Conservation (phyloP, 805 yeast genomes). For the Teunomyces pallodes region DNA sequence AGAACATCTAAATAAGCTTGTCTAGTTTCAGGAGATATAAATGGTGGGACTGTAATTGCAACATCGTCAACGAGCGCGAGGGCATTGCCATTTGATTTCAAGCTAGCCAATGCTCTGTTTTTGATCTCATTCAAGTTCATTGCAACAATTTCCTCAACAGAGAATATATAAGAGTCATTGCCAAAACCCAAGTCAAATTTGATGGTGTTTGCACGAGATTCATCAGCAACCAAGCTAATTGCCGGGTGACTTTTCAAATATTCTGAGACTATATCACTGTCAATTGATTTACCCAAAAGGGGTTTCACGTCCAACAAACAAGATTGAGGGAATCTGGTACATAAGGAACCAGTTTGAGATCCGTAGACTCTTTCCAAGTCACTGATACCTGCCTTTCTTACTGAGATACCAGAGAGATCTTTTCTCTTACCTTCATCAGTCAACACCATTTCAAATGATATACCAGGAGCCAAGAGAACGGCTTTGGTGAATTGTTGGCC, state of each 20-base stretch:
- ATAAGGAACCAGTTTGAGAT: constrained; percentile 63
- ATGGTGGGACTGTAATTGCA: constrained; percentile 77
- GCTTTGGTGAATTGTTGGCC: constrained; percentile 90
- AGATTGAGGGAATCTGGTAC: constrained; percentile 69
- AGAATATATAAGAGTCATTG: constrained; percentile 29
- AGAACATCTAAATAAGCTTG: constrained; percentile 71
- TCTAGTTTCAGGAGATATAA: constrained; percentile 62
- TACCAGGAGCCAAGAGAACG: constrained; percentile 84
- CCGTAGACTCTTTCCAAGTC: constrained; percentile 73
- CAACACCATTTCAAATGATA: constrained; percentile 81
- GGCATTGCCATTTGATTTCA: constrained; percentile 42
- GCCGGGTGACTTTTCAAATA: constrained; percentile 63
- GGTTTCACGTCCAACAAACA: constrained; percentile 69
- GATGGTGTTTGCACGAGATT: constrained; percentile 46
- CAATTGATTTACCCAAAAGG: constrained; percentile 62
- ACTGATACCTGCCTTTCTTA: constrained; percentile 38
- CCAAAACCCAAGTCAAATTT: constrained; percentile 49
- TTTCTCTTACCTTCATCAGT: constrained; percentile 92
- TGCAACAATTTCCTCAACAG: constrained; percentile 78
- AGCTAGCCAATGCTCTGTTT: constrained; percentile 58
- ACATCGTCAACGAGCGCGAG: constrained; percentile 56
- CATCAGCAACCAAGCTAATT: constrained; percentile 40
- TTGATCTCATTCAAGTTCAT: constrained; percentile 74
- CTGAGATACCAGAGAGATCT: constrained; percentile 75
- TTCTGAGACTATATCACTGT: constrained; percentile 44